Evolutionary conservation across 257 asterid genomes (phyloP), one percentile per base, ranked within the genome.

Genomic region (Scutellaria barbata): DNA sequence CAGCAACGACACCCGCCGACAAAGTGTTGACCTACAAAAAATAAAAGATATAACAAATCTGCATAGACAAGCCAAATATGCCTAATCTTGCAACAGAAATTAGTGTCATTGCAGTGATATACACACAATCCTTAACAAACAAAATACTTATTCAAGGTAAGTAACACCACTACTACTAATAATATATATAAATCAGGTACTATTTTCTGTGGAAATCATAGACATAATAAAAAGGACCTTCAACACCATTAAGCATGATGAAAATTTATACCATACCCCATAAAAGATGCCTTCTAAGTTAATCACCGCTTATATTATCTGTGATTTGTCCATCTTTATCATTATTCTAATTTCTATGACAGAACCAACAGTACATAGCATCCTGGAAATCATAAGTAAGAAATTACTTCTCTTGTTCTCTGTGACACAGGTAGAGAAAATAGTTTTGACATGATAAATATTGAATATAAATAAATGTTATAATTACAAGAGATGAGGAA

Each of bases 1-100:
- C 97, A 13, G 95, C 90, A 69, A 85, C 85, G 62, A 74, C 88
- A 59, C 98, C 96, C 3, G 96, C 97, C 10, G 89, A 72, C 57
- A 90, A 66, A 52, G 89, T 81, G 83, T 88, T 90, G 52, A 86
- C 85, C 97, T 92, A 59, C 61, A 80, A 43, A 17, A 35, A 61
- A 64, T 57, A 17, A 17, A 12, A 68, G 11, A 39, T 2, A 46
- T 18, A 58, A 62, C 33, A 42, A 13, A n/a, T 52, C 35, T 69
- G 57, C 60, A 42, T 10, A 14, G 66, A 52, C 45, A 50, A 13
- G 11, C 52, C 62, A 62, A n/a, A 14, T 35, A 17, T 40, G 17
- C 13, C n/a, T 55, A 55, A 37, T 12, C 10, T 13, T 10, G 54
- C 50, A 56, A 47, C 59, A 63, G 22, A 53, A 45, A 14, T 63